Percentiles rank a stretch among this genome's conserved stretches.
Evolutionary conservation across 345 rosid genomes (phyloP).

Genomic region (Murraya paniculata): DNA sequence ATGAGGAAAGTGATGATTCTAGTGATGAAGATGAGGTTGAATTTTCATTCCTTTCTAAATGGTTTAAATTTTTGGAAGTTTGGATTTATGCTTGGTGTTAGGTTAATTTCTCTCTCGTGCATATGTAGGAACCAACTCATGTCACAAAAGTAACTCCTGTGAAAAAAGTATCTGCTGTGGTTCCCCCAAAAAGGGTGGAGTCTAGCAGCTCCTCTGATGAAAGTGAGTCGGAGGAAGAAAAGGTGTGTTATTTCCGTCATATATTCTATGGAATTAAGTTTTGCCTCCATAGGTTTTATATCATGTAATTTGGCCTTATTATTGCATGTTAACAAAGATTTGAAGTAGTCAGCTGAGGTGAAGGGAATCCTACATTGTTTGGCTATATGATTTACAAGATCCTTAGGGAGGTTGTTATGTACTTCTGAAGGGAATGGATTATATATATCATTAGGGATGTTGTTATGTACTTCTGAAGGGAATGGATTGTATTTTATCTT

Average conservation of each 20-base stretch:
- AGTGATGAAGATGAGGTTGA: slow-evolving; percentile 16
- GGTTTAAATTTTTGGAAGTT: background rate
- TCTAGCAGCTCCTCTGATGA: slow-evolving; percentile 30
- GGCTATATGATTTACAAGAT: too few relatives aligned
- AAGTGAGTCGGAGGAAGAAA: slow-evolving; percentile 32
- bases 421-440: too few relatives aligned
- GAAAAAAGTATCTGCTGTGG: slow-evolving; percentile 13
- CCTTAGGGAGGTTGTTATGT: too few relatives aligned
- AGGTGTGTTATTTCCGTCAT: background rate
- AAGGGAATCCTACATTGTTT: too few relatives aligned
- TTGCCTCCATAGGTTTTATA: background rate
- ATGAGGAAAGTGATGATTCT: slow-evolving; percentile 23
- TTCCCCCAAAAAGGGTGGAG: slow-evolving; percentile 14
- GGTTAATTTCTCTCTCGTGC: background rate
- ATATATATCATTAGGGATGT: too few relatives aligned
- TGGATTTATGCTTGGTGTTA: background rate
- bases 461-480: too few relatives aligned
- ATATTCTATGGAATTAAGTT: background rate
- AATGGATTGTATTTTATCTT: too few relatives aligned
- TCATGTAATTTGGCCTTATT: background rate
- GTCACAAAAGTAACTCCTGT: slow-evolving; percentile 10
- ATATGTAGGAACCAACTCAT: slow-evolving; percentile 1
- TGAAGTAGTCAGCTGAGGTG: slow-evolving; percentile 11
- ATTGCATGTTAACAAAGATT: background rate
- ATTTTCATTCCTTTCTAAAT: background rate